A percentile compares a stretch with the other conserved stretches of the same genome.
phyloP scores from a whole-genome alignment of 2,329 filamentous ascomycete genomes.

The Teratosphaeria epicoccoides region DNA sequence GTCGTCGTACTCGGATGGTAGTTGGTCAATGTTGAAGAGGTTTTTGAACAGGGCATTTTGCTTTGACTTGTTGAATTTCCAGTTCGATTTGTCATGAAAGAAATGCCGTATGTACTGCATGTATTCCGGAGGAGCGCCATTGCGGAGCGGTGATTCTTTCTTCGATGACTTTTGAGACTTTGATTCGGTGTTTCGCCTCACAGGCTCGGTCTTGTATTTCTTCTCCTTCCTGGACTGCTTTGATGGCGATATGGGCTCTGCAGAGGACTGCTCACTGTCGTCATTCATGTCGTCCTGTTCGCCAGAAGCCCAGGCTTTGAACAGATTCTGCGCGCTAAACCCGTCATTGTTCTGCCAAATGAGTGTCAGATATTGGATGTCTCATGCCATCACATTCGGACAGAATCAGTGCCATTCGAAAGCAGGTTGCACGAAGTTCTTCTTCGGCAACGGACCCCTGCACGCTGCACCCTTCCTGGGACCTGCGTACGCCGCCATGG shows the following conservation, averaged over 20 bases:
- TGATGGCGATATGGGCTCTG: not conserved
- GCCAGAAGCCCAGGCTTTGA: conserved; percentile 38
- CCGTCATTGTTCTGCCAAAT: conserved; percentile 35
- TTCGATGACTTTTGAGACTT: not conserved
- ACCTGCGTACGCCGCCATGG: too few species aligned
- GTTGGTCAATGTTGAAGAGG: conserved; percentile 58
- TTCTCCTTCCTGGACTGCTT: conserved; percentile 8
- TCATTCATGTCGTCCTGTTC: conserved; percentile 14
- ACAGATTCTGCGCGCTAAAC: conserved; percentile 41
- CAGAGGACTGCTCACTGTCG: not conserved
- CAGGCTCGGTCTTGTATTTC: not conserved
- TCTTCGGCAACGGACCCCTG: too few species aligned
- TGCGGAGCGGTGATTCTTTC: not conserved
- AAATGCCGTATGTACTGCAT: conserved; percentile 70
- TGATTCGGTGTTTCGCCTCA: not conserved
- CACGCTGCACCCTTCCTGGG: too few species aligned
- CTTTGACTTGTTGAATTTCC: conserved; percentile 96
- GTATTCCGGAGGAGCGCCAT: conserved; percentile 41
- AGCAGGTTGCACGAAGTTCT: not conserved
- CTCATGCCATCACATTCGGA: not conserved
- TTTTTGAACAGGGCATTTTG: conserved; percentile 79
- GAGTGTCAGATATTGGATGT: not conserved
- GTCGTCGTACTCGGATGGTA: conserved; percentile 59
- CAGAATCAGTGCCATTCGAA: not conserved
- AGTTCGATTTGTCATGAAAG: conserved; percentile 56